Percentiles rank a stretch among this genome's conserved stretches.
Conservation (phyloP, 306 rosid genomes). For the Quercus berberidifolia region DNA sequence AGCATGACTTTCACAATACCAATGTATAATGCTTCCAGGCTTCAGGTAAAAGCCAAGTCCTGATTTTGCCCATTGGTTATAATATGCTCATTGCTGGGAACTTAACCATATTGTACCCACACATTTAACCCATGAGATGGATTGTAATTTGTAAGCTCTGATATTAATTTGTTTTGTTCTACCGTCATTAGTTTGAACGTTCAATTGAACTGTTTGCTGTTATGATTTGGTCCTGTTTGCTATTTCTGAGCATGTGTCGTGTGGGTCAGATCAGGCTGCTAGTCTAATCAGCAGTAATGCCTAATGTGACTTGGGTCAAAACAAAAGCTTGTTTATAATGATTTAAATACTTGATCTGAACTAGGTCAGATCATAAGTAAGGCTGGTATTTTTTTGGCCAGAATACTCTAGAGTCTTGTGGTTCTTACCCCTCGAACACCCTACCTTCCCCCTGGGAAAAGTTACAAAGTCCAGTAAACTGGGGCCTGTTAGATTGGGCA, state of each 20-base stretch:
- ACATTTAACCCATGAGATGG: neutral
- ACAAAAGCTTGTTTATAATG: neutral
- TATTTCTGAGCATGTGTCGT: neutral
- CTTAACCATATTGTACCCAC: neutral
- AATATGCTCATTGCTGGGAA: neutral
- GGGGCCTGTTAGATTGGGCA: neutral
- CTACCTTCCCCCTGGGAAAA: no score
- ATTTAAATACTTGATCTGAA: neutral
- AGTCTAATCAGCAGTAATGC: neutral
- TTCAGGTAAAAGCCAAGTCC: constrained; percentile 51
- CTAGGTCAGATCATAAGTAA: neutral
- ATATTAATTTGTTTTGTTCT: neutral
- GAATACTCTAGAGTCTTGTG: neutral
- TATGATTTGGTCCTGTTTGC: constrained; percentile 7
- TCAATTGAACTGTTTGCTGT: neutral
- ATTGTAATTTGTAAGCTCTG: neutral
- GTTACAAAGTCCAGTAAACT: no score
- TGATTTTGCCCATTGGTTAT: constrained; percentile 10
- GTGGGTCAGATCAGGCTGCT: constrained; percentile 3
- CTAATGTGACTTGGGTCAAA: neutral
- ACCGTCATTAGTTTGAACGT: neutral
- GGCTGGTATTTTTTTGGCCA: neutral
- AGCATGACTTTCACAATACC: constrained; percentile 91
- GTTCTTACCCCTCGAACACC: neutral
- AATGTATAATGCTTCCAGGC: constrained; percentile 72